Evolutionary conservation across 805 yeast species (phyloP).

Genomic region (Yarrowia bubula): DNA sequence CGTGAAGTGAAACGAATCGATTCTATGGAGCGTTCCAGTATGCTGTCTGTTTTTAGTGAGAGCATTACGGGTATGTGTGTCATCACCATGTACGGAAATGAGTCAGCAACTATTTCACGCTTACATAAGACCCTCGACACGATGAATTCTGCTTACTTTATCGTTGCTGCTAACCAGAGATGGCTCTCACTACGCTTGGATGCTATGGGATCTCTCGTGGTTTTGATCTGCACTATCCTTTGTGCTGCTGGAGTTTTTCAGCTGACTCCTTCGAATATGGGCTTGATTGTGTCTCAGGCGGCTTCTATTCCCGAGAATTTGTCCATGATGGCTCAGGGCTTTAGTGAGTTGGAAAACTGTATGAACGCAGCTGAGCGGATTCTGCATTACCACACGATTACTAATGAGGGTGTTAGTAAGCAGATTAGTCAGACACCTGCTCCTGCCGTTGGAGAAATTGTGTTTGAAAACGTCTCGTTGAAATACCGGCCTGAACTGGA

Average conservation of each 20-base stretch:
- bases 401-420: slow-evolving; percentile 55
- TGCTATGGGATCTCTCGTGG: slow-evolving; percentile 50
- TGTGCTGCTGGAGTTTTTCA: slow-evolving; percentile 60
- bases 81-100: slow-evolving; percentile 57
- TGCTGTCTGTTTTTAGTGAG: slow-evolving; percentile 70
- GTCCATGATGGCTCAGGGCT: slow-evolving; percentile 59
- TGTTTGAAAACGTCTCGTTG: slow-evolving; percentile 55
- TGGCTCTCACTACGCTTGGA: slow-evolving; percentile 69
- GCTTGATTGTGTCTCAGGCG: slow-evolving; percentile 64
- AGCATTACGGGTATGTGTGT: slow-evolving; percentile 63
- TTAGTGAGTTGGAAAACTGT: slow-evolving; percentile 72
- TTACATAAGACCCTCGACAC: slow-evolving; percentile 50
- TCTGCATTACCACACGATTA: slow-evolving; percentile 59
- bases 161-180: slow-evolving; percentile 64
- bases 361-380: slow-evolving; percentile 76
- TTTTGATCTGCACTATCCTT: slow-evolving; percentile 55
- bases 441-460: slow-evolving; percentile 51
- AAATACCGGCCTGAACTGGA: slow-evolving; percentile 67
- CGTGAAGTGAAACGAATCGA: slow-evolving; percentile 76
- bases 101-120: slow-evolving; percentile 47
- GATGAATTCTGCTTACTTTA: slow-evolving; percentile 66
- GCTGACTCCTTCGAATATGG: slow-evolving; percentile 61
- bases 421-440: not conserved
- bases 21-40: slow-evolving; percentile 65
- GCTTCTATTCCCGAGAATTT: slow-evolving; percentile 55